These are phyloP conservation scores for Taiwanofungus camphoratus DNA, from an alignment of 1,284 basidiomycete genomes.

Conservation along the genomic window DNA sequence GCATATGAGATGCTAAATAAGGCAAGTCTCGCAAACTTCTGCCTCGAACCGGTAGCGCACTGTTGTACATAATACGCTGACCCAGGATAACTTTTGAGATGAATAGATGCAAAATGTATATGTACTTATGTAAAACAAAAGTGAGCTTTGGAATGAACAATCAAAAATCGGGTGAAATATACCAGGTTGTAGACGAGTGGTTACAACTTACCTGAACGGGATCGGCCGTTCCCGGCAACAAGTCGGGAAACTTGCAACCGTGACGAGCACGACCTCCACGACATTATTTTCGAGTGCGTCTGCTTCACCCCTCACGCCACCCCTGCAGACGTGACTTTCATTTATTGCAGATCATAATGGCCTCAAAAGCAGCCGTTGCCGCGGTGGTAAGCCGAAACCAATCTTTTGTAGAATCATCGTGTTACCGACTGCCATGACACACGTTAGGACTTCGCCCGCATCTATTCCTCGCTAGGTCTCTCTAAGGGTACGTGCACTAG, in stretches of 20 bases:
- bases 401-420: constrained; percentile 9
- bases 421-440: constrained; percentile 14
- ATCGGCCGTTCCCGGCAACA: constrained; percentile 24
- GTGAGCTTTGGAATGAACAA: too few relatives aligned
- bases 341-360: constrained; percentile 44
- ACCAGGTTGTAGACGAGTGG: too few relatives aligned
- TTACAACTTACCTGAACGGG: too few relatives aligned
- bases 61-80: too few relatives aligned
- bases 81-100: too few relatives aligned
- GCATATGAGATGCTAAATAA: too few relatives aligned
- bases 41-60: too few relatives aligned
- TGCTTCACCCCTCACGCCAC: constrained; percentile 4
- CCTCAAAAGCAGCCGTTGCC: constrained; percentile 74
- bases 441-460: constrained; percentile 83
- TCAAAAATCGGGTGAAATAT: too few relatives aligned
- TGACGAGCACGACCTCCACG: constrained; percentile 18
- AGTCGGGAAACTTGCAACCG: constrained; percentile 14
- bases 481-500: constrained; percentile 75
- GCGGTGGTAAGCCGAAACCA: constrained; percentile 55
- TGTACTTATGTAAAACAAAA: too few relatives aligned
- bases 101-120: too few relatives aligned
- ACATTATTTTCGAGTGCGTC: constrained; percentile 19
- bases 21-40: too few relatives aligned
- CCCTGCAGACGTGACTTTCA: background rate
- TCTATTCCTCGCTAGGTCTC: constrained; percentile 87